These are phyloP conservation scores for Solanum pennellii DNA, from an alignment of 257 asterid genomes.

Conservation along the genomic window DNA sequence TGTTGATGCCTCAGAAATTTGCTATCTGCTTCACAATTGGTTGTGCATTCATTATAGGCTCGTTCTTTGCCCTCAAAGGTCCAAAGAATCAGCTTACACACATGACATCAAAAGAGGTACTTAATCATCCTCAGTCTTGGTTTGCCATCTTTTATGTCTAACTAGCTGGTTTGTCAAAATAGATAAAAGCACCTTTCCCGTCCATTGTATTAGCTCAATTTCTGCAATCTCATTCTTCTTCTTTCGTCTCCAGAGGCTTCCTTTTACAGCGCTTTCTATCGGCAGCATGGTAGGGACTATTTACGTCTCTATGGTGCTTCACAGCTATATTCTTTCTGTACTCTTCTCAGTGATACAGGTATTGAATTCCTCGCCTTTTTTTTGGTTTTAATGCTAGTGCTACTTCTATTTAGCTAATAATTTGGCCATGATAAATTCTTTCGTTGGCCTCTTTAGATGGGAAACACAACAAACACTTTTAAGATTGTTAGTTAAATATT, in stretches of 20 bases:
- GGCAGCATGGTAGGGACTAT: conserved; percentile 75
- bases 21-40: conserved; percentile 89
- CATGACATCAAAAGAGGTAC: conserved; percentile 83
- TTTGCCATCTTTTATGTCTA: neutral
- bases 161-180: neutral
- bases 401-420: neutral
- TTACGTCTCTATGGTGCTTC: conserved; percentile 81
- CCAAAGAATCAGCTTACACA: conserved; percentile 67
- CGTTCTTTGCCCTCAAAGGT: conserved; percentile 82
- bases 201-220: neutral
- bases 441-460: neutral
- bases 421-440: neutral
- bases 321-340: conserved; percentile 71
- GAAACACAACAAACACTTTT: neutral
- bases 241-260: conserved; percentile 51
- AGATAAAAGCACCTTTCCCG: neutral
- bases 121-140: neutral
- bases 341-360: conserved; percentile 78
- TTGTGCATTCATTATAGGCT: conserved; percentile 68
- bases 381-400: neutral
- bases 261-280: conserved; percentile 57
- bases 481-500: neutral
- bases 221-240: neutral
- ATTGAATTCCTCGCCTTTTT: neutral
- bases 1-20: conserved; percentile 80